Conservation (phyloP, 306 rosid species). For the Glycine tomentella region DNA sequence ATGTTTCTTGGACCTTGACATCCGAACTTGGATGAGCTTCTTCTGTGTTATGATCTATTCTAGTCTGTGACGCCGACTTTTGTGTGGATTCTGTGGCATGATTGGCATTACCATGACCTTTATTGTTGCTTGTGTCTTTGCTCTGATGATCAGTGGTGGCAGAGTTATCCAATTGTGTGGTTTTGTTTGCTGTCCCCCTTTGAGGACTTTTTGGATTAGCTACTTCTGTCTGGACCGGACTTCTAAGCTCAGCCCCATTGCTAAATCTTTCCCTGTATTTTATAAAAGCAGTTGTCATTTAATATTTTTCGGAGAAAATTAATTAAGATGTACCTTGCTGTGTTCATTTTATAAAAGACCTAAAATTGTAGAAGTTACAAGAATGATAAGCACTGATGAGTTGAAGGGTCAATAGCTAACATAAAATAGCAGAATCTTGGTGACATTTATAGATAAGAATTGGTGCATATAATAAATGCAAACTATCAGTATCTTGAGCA, state of each 20-base stretch:
- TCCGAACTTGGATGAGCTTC: constrained; percentile 43
- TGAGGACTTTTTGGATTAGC: constrained; percentile 37
- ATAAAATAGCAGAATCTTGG: background rate
- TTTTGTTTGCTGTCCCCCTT: constrained; percentile 37
- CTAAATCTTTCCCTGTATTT: constrained; percentile 74
- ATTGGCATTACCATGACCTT: constrained; percentile 12
- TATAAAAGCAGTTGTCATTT: constrained; percentile 10
- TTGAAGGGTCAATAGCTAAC: background rate
- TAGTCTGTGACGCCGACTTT: constrained; percentile 16
- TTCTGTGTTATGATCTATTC: constrained; percentile 36
- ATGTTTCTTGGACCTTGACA: too few species aligned
- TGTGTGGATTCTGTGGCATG: constrained; percentile 30
- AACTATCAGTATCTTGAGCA: constrained; percentile 4
- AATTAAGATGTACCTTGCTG: background rate
- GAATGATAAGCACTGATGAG: background rate
- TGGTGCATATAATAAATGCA: background rate
- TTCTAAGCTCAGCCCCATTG: constrained; percentile 39
- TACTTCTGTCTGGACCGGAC: constrained; percentile 42
- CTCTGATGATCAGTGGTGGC: constrained; percentile 37
- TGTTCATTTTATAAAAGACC: background rate
- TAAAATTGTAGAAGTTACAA: constrained; percentile 7
- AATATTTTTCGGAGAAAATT: background rate
- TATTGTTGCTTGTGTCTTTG: constrained; percentile 27
- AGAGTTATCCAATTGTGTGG: constrained; percentile 25
- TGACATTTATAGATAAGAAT: background rate